phyloP scores from a whole-genome alignment of 2,329 filamentous ascomycete genomes.

The Orbilia javanica region DNA sequence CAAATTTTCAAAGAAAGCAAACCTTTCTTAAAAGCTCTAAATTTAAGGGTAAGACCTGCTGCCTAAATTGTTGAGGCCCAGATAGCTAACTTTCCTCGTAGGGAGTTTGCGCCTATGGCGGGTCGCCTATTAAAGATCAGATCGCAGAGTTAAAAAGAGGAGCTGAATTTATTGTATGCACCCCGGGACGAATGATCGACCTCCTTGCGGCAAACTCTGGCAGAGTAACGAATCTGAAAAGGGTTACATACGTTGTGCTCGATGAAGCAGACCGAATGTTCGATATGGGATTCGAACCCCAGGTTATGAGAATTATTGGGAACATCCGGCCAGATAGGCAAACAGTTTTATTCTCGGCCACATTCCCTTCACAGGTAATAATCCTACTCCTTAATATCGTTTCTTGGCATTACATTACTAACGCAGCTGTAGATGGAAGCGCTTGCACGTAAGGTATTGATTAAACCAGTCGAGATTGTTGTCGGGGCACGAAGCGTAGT shows the following conservation, averaged over 20 bases:
- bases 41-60: slow-evolving; percentile 71
- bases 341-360: slow-evolving; percentile 99
- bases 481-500: slow-evolving; percentile 72
- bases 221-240: slow-evolving; percentile 91
- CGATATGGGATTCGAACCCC: slow-evolving; percentile 99
- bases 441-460: slow-evolving; percentile 67
- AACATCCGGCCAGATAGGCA: slow-evolving; percentile 98
- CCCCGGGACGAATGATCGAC: slow-evolving; percentile 94
- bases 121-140: slow-evolving; percentile 95
- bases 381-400: slow-evolving; percentile 79
- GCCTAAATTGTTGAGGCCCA: not conserved
- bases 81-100: slow-evolving; percentile 81
- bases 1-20: slow-evolving; percentile 97
- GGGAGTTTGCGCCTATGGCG: slow-evolving; percentile 95
- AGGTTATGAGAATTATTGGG: slow-evolving; percentile 97
- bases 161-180: slow-evolving; percentile 94
- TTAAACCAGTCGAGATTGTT: slow-evolving; percentile 87
- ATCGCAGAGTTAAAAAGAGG: slow-evolving; percentile 96
- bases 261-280: slow-evolving; percentile 99
- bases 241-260: slow-evolving; percentile 97
- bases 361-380: slow-evolving; percentile 98
- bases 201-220: slow-evolving; percentile 88
- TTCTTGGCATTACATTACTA: not conserved
- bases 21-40: slow-evolving; percentile 88
- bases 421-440: slow-evolving; percentile 61